Base-by-base conservation (phyloP, 805 yeast genomes). In the Hanseniaspora jakobsenii region DNA sequence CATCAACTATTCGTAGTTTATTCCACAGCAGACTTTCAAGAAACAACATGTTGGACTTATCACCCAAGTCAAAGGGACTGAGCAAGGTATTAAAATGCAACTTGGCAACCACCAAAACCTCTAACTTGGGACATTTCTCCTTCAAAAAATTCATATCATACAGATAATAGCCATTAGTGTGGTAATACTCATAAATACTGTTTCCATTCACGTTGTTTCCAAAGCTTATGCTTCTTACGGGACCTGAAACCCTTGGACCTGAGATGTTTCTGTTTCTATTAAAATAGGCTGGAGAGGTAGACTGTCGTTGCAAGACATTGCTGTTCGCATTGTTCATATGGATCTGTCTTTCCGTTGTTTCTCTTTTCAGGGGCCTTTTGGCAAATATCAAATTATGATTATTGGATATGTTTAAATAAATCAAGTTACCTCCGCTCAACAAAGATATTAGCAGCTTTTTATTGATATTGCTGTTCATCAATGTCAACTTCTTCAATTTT, bases 391-490 rank as follows among this genome's bases (percentile, higher is more conserved):
- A 21, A 13, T 42, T 42, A 3, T 35, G 29, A 14, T 42, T 42
- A 38, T 42, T 34, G 18, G 37, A 35, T 14, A 42, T 22, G n/a
- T 37, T 34, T 12, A 42, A 9, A 22, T 28, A 42, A 18, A 13
- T 19, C 7, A 42, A 14, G 4, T 35, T 42, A 16, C 29, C 24
- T 10, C 27, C 27, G 10, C 17, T 21, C 13, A 42, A 10, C 17
- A 42, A 35, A 24, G 18, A 19, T 12, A 35, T 14, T 10, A 42
- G 12, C 16, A 42, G 21, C 6, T 27, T 22, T n/a, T 42, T 42
- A 13, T 42, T 42, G 5, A 42, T 35, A 29, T 37, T 42, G 19
- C 39, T 42, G 9, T 42, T 36, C 4, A 42, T 35, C 30, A 42
- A 23, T 2, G 39, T 29, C 18, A 42, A 17, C 9, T 29, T 31